A percentile compares a stretch with the other conserved stretches of the same genome.
Conservation (phyloP, 352 stramenopile genomes). For the Phytophthora pluvialis region DNA sequence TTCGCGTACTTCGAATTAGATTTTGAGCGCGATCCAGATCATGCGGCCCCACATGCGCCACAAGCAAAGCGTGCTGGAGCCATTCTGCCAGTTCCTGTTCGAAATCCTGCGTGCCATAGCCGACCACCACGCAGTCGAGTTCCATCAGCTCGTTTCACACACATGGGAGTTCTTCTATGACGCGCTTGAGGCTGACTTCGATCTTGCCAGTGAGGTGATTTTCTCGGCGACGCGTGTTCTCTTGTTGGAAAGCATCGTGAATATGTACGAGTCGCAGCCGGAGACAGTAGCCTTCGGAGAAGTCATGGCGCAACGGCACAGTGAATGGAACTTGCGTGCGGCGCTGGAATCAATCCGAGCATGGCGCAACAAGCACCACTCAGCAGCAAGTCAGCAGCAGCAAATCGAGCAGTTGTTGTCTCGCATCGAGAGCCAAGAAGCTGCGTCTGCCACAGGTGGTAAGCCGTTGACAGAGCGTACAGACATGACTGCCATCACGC, state of each 20-base stretch:
- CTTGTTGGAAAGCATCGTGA: constrained; percentile 51
- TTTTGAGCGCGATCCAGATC: constrained; percentile 70
- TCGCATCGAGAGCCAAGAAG: constrained; percentile 27
- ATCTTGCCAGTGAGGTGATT: constrained; percentile 40
- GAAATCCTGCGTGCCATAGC: constrained; percentile 72
- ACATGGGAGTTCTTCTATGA: constrained; percentile 63
- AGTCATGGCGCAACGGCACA: constrained; percentile 47
- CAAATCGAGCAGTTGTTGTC: constrained; percentile 60
- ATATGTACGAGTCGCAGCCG: constrained; percentile 57
- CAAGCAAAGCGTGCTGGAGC: constrained; percentile 36
- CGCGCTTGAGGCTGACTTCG: constrained; percentile 45
- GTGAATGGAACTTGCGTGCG: constrained; percentile 30
- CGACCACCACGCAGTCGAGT: constrained; percentile 69
- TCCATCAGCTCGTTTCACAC: constrained; percentile 61
- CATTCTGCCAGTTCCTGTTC: constrained; percentile 65
- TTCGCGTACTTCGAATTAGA: constrained; percentile 29
- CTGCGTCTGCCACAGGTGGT: not conserved
- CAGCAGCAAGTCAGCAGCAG: constrained; percentile 56
- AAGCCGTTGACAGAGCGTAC: constrained; percentile 31
- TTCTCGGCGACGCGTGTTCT: constrained; percentile 46
- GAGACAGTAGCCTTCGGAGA: constrained; percentile 53
- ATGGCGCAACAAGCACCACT: constrained; percentile 48
- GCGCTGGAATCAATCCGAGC: constrained; percentile 41
- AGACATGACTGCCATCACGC: constrained; percentile 32
- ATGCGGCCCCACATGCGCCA: constrained; percentile 46